These are phyloP conservation scores for Vitis hybrid DNA, from an alignment of 177 flowering plant genomes.

Conservation along the genomic window DNA sequence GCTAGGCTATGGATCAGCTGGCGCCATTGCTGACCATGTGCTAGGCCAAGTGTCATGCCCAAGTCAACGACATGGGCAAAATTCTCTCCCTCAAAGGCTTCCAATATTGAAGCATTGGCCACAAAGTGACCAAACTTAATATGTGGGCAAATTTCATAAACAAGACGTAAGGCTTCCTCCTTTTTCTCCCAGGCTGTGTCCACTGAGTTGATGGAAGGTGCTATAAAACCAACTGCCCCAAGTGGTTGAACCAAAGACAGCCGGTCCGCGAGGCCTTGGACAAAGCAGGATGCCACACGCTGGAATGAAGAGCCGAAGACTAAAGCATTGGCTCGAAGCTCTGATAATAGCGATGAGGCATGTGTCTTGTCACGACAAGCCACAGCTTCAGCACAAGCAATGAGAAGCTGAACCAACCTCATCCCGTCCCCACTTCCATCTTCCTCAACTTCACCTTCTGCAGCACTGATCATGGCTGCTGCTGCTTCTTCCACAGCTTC, in stretches of 20 bases:
- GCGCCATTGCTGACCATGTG: constrained; percentile 69
- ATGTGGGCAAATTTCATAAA: constrained; percentile 65
- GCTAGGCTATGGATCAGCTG: constrained; percentile 57
- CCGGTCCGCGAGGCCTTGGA: constrained; percentile 70
- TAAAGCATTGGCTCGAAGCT: constrained; percentile 56
- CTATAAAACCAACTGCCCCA: constrained; percentile 45
- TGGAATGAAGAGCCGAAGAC: constrained; percentile 78
- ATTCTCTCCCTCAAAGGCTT: constrained; percentile 90
- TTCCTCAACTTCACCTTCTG: constrained; percentile 21
- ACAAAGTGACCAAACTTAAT: constrained; percentile 76
- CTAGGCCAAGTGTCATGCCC: constrained; percentile 68
- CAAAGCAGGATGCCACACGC: constrained; percentile 79
- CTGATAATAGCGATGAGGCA: constrained; percentile 51
- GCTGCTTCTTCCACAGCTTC: constrained; percentile 61
- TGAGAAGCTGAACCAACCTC: constrained; percentile 57
- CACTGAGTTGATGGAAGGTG: constrained; percentile 26
- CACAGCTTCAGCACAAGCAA: constrained; percentile 73
- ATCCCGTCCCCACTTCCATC: constrained; percentile 43
- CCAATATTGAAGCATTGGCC: constrained; percentile 64
- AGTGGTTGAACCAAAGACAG: constrained; percentile 56
- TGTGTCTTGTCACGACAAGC: constrained; percentile 68
- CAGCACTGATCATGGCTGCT: constrained; percentile 14
- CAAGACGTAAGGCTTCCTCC: constrained; percentile 62
- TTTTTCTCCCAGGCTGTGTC: constrained; percentile 32
- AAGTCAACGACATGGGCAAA: constrained; percentile 72